Base-by-base conservation (phyloP, 768 basidiomycete genomes). In the Xerocomellus amylosporus region DNA sequence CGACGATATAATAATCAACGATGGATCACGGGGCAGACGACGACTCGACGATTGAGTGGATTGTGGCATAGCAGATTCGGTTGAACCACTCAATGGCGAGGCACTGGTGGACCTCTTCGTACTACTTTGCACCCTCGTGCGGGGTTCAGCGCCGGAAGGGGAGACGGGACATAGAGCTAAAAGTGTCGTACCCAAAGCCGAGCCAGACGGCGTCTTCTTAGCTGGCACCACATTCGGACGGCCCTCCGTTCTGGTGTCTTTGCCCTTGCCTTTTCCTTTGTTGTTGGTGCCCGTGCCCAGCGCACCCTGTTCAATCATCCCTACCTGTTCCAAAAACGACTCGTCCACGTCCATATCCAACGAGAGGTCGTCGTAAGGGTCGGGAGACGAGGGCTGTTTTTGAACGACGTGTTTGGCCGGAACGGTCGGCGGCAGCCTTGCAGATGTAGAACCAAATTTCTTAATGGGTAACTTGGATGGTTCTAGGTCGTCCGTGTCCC, bases 281-380 rank as follows among this genome's bases (percentile, higher is more conserved):
- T 44, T 50, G 33, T 50, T 58, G 40, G 55, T 24, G 10, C 39
- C 45, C 4, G 53, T 51, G 22, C 45, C 46, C 15, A 65, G 53
- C 19, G 57, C 62, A 22, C 59, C 58, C 42, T 57, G 56, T 57
- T 69, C 66, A 33, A 65, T 62, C 60, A 58, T 59, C 33, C 67
- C 70, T 51, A 66, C 60, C 54, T 75, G 74, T 57, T 72, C 74
- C 20, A 79, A 64, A 54, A 81, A 72, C 13, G 61, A 69, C 6
- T 73, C 77, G 44, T 75, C 71, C 41, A 77, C 60, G 13, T 68
- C 68, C 61, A 72, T 60, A 33, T 70, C 70, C 39, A 71, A 64
- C 26, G 70, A 62, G 30, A 75, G 72, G 53, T 72, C 70, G 44
- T 71, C 73, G 52, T 59, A 71, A 19, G 68, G 58, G 46, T 70